phyloP scores from a whole-genome alignment of 768 basidiomycete species.

The Termitomyces sp. region DNA sequence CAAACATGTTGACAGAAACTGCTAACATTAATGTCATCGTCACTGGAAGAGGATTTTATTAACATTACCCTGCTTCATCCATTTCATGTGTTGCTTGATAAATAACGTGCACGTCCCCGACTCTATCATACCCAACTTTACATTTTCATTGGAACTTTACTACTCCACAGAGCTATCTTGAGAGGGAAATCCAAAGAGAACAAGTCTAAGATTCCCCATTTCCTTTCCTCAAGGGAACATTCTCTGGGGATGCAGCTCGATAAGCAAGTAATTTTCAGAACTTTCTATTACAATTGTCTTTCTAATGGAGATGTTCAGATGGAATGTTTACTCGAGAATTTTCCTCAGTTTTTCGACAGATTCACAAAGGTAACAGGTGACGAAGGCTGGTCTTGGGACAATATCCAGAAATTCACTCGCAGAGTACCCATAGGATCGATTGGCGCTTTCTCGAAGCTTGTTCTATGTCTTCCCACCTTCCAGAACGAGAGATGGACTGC shows the following conservation, averaged over 20 bases:
- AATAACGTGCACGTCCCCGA: constrained; percentile 19
- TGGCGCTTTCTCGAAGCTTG: background rate
- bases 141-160: constrained; percentile 22
- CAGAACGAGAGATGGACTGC: constrained; percentile 22
- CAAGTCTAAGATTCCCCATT: too few species aligned
- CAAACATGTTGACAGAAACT: background rate
- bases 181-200: too few species aligned
- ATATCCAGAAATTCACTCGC: constrained; percentile 5
- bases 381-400: constrained; percentile 24
- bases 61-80: background rate
- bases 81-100: background rate
- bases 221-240: constrained; percentile 19
- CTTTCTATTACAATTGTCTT: background rate
- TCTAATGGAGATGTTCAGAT: constrained; percentile 6
- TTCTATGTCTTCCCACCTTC: background rate
- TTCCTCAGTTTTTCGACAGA: constrained; percentile 20
- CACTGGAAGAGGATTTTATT: background rate
- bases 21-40: background rate
- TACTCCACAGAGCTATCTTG: constrained; percentile 17
- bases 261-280: constrained; percentile 16
- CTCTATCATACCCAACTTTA: constrained; percentile 17
- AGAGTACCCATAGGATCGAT: too few species aligned
- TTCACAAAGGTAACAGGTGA: constrained; percentile 19
- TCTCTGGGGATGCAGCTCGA: constrained; percentile 26
- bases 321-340: constrained; percentile 18